A percentile compares a stretch with the other conserved stretches of the same genome.
Conservation (phyloP, 1,284 basidiomycete species). For the Waitea zeae region DNA sequence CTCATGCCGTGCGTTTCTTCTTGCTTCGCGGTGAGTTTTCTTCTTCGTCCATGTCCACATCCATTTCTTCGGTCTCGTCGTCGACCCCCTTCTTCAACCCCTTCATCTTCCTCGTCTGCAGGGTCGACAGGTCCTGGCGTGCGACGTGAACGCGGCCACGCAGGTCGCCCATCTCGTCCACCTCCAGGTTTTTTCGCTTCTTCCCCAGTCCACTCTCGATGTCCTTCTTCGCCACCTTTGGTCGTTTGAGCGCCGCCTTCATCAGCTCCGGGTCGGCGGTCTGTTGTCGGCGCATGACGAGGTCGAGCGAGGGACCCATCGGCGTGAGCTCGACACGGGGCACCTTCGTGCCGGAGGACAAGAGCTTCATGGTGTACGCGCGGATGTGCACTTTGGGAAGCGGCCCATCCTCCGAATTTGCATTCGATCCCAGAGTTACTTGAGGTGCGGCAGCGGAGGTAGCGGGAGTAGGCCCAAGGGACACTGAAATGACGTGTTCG, state of each 20-base stretch:
- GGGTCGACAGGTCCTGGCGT: slow-evolving; percentile 73
- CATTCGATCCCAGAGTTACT: too few species aligned
- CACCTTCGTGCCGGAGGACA: slow-evolving; percentile 60
- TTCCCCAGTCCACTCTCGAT: slow-evolving; percentile 79
- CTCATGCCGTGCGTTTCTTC: background rate
- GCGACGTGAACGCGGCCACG: slow-evolving; percentile 82
- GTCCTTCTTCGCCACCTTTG: slow-evolving; percentile 77
- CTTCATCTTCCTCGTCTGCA: slow-evolving; percentile 91
- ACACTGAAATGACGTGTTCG: slow-evolving; percentile 85
- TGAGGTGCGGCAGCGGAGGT: slow-evolving; percentile 28
- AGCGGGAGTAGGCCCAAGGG: slow-evolving; percentile 50
- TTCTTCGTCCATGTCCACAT: slow-evolving; percentile 10
- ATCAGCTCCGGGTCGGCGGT: slow-evolving; percentile 65
- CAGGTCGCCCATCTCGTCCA: slow-evolving; percentile 96
- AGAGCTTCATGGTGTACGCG: slow-evolving; percentile 66
- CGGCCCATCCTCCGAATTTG: slow-evolving; percentile 14
- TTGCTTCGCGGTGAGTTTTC: slow-evolving; percentile 4
- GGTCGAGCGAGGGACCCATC: slow-evolving; percentile 87
- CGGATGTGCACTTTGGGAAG: slow-evolving; percentile 82
- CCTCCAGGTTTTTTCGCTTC: slow-evolving; percentile 90
- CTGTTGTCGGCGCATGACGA: slow-evolving; percentile 62
- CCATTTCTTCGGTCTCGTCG: slow-evolving; percentile 14
- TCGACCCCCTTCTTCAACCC: slow-evolving; percentile 42
- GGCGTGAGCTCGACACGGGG: slow-evolving; percentile 73
- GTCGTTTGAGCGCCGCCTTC: slow-evolving; percentile 67